Percentiles rank a stretch among this genome's conserved stretches.
Conservation (phyloP, 495 filamentous ascomycete species). For the Aspergillus ellipticus region DNA sequence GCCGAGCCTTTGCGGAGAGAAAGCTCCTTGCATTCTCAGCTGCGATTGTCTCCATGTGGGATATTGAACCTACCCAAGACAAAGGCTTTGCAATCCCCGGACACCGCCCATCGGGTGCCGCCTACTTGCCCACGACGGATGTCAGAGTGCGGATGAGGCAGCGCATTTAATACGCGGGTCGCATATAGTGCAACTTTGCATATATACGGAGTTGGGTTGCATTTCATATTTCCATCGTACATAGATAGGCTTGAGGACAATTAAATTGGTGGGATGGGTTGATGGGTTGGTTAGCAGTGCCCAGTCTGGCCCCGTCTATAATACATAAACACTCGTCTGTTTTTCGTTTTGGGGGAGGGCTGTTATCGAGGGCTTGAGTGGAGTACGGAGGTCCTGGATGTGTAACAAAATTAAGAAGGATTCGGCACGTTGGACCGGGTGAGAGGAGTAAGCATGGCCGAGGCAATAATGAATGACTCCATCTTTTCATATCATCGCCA, state of each 20-base stretch:
- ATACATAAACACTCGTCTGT: not conserved
- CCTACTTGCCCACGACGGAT: slow-evolving; percentile 36
- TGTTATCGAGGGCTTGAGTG: too few relatives aligned
- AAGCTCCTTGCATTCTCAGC: slow-evolving; percentile 47
- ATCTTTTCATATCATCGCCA: not conserved
- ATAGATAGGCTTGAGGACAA: not conserved
- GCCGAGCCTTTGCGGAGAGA: slow-evolving; percentile 47
- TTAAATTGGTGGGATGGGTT: too few relatives aligned
- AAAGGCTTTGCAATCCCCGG: slow-evolving; percentile 28
- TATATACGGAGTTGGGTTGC: not conserved
- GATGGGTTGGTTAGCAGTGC: not conserved
- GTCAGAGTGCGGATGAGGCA: slow-evolving; percentile 32
- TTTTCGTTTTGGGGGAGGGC: not conserved
- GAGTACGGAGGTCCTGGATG: too few relatives aligned
- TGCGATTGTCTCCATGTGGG: slow-evolving; percentile 48
- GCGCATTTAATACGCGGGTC: slow-evolving; percentile 19
- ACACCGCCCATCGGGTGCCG: slow-evolving; percentile 30
- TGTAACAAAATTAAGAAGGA: too few relatives aligned
- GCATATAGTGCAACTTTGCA: not conserved
- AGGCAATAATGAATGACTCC: too few relatives aligned
- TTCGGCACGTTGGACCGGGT: not conserved
- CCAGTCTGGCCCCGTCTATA: not conserved
- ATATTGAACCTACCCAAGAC: slow-evolving; percentile 41
- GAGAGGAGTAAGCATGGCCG: too few relatives aligned
- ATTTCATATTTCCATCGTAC: not conserved